A percentile compares a stretch with the other conserved stretches of the same genome.
Conservation (phyloP, 345 rosid genomes). For the Ricinus communis region DNA sequence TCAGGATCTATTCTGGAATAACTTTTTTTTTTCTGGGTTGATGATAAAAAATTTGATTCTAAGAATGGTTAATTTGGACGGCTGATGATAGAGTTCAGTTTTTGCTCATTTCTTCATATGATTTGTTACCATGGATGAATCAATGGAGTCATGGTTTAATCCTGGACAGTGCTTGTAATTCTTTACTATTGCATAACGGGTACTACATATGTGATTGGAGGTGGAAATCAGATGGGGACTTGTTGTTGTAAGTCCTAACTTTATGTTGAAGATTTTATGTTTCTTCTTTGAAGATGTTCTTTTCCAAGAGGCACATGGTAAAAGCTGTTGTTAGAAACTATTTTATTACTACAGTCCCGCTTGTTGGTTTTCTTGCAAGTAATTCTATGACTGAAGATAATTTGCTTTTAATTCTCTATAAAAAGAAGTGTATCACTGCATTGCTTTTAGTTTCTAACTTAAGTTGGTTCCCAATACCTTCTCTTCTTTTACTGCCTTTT, state of each 20-base stretch:
- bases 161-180: background rate
- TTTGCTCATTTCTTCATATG: background rate
- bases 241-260: background rate
- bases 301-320: background rate
- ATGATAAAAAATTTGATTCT: conserved; percentile 2
- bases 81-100: background rate
- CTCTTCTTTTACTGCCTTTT: background rate
- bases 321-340: background rate
- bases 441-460: background rate
- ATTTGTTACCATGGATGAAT: background rate
- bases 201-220: too few relatives aligned
- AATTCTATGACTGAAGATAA: background rate
- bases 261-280: too few relatives aligned
- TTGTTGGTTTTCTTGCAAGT: background rate
- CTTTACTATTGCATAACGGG: background rate
- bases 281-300: too few relatives aligned
- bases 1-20: background rate
- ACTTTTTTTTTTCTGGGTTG: background rate
- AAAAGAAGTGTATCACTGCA: background rate
- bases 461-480: conserved; percentile 1
- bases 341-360: too few relatives aligned
- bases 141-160: background rate
- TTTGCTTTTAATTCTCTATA: background rate
- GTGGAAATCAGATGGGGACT: background rate
- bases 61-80: background rate